Conservation (phyloP, 73 alveolate genomes). For the Paramecium caudatum region DNA sequence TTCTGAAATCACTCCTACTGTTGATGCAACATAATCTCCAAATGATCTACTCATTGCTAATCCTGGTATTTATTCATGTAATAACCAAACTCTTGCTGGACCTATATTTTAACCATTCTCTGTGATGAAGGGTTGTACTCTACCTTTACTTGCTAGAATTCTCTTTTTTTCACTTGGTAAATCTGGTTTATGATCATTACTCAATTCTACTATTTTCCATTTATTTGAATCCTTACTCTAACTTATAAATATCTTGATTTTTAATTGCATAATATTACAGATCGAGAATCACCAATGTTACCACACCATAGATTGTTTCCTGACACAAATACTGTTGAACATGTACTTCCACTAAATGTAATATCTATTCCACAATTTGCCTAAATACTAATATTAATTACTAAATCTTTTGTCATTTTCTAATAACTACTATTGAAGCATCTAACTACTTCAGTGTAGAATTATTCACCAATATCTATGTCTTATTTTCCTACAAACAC, state of each 20-base stretch:
- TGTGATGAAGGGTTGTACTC: conserved; percentile 86
- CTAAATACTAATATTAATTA: background rate
- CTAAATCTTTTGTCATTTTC: conserved; percentile 55
- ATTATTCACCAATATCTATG: conserved; percentile 43
- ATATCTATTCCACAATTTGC: conserved; percentile 78
- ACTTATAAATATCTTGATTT: conserved; percentile 72
- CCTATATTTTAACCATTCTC: conserved; percentile 86
- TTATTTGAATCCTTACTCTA: conserved; percentile 52
- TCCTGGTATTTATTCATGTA: conserved; percentile 95
- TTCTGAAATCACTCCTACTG: conserved; percentile 94
- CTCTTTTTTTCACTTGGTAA: conserved; percentile 88
- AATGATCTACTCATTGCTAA: conserved; percentile 98
- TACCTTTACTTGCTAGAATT: conserved; percentile 87
- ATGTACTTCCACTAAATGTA: conserved; percentile 79
- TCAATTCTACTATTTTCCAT: conserved; percentile 75
- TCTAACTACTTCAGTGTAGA: conserved; percentile 29
- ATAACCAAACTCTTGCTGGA: conserved; percentile 97
- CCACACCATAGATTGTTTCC: conserved; percentile 77
- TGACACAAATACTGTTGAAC: conserved; percentile 75
- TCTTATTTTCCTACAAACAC: conserved; percentile 41
- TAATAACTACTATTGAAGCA: background rate
- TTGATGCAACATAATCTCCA: conserved; percentile 94
- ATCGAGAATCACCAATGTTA: conserved; percentile 83
- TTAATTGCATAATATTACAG: conserved; percentile 76
- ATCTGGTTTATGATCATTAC: conserved; percentile 95